Conservation (phyloP, 441 rosid species). For the Adansonia rubrostipa region DNA sequence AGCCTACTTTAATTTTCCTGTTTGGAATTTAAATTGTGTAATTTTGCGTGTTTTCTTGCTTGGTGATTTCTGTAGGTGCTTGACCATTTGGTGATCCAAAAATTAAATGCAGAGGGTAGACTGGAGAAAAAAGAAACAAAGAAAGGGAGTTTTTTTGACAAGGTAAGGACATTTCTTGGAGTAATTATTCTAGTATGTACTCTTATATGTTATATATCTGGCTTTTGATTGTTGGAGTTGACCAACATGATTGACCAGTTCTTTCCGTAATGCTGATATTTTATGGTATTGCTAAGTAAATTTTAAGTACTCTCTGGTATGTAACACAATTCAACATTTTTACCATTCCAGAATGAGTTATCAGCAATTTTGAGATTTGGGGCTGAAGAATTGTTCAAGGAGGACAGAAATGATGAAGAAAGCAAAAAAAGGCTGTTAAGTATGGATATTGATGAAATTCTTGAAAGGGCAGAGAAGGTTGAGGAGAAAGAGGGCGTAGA, state of each 20-base stretch:
- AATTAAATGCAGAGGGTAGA: constrained; percentile 99
- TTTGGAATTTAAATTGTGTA: background rate
- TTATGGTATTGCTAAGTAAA: background rate
- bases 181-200: background rate
- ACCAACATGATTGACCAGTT: background rate
- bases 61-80: constrained; percentile 70
- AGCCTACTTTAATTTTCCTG: constrained; percentile 14
- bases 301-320: background rate
- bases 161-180: constrained; percentile 54
- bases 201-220: constrained; percentile 9
- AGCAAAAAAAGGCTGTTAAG: constrained; percentile 85
- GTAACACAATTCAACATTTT: constrained; percentile 19
- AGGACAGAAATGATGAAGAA: constrained; percentile 95
- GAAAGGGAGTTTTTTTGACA: constrained; percentile 90
- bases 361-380: constrained; percentile 99
- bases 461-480: constrained; percentile 98
- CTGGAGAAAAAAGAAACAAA: constrained; percentile 98
- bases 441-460: constrained; percentile 98
- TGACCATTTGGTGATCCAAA: constrained; percentile 99
- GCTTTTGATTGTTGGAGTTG: background rate
- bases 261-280: background rate
- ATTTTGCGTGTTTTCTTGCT: constrained; percentile 27
- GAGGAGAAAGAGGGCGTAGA: constrained; percentile 79
- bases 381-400: constrained; percentile 98
- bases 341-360: constrained; percentile 80